Percentiles rank a stretch among this genome's conserved stretches.
These are phyloP conservation scores for Nyctanthes arbortristis DNA, from an alignment of 257 asterid species.

Conservation along the genomic window DNA sequence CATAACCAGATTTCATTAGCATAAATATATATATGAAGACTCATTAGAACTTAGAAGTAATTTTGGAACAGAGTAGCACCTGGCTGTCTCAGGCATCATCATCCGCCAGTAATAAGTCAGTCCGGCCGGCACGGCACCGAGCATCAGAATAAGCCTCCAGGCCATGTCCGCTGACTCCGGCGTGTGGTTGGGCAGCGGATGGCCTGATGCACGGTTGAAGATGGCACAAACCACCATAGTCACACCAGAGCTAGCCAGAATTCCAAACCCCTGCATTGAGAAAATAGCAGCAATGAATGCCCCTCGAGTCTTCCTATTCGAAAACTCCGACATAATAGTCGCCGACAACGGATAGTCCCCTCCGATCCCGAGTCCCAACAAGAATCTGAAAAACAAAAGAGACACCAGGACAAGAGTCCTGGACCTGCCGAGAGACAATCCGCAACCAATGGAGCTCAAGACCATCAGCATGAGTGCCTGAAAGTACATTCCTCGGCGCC, in stretches of 20 bases:
- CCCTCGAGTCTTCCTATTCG: slow-evolving; percentile 52
- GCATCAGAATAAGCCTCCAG: slow-evolving; percentile 56
- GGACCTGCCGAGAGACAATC: slow-evolving; percentile 46
- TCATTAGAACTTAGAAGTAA: too few species aligned
- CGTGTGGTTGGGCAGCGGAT: neutral
- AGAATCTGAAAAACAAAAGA: slow-evolving; percentile 48
- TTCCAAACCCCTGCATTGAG: slow-evolving; percentile 75
- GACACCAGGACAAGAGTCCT: slow-evolving; percentile 42
- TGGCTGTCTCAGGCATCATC: slow-evolving; percentile 64
- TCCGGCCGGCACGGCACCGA: slow-evolving; percentile 56
- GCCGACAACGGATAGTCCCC: too few species aligned
- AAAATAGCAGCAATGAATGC: slow-evolving; percentile 60
- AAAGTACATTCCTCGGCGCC: slow-evolving; percentile 53
- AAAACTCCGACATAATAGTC: slow-evolving; percentile 65
- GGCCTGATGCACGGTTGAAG: slow-evolving; percentile 34
- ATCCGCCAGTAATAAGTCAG: slow-evolving; percentile 54
- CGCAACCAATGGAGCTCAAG: slow-evolving; percentile 46
- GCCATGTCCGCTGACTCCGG: slow-evolving; percentile 53
- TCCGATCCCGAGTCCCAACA: slow-evolving; percentile 54
- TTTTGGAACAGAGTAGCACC: too few species aligned
- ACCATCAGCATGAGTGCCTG: slow-evolving; percentile 49
- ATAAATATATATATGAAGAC: neutral
- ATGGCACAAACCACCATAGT: slow-evolving; percentile 46
- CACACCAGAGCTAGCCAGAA: slow-evolving; percentile 49
- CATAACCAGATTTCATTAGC: neutral